Conservation (phyloP, 306 rosid genomes). For the Trichosanthes truncata region DNA sequence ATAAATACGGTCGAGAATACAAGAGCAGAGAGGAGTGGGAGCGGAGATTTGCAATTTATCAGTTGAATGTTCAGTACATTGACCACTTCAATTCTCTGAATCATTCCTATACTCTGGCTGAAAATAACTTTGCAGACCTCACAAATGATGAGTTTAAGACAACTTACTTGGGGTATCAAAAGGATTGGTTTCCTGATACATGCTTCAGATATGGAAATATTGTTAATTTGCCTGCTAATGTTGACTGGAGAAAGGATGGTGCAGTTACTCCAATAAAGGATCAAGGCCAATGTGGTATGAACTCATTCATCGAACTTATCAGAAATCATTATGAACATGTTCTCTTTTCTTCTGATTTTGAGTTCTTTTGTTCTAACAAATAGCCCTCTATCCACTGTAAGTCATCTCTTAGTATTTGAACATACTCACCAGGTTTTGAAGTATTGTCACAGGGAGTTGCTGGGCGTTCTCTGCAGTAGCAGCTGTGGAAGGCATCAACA, state of each 20-base stretch:
- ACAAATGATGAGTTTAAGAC: conserved; percentile 43
- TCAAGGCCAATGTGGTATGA: conserved; percentile 69
- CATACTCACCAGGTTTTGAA: not conserved
- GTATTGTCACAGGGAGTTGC: conserved; percentile 48
- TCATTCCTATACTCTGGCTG: conserved; percentile 42
- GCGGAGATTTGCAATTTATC: conserved; percentile 44
- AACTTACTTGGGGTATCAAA: conserved; percentile 27
- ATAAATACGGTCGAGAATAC: conserved; percentile 22
- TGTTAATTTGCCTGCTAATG: conserved; percentile 19
- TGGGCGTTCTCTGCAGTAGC: conserved; percentile 87
- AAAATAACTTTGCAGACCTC: conserved; percentile 59
- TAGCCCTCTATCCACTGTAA: not conserved
- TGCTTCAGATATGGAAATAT: conserved; percentile 20
- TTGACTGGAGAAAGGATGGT: conserved; percentile 67
- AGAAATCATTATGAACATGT: not conserved
- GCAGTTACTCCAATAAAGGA: conserved; percentile 52
- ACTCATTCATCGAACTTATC: not conserved
- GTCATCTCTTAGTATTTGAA: no score
- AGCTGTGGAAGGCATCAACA: conserved; percentile 66
- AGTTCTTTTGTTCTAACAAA: not conserved
- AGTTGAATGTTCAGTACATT: conserved; percentile 32
- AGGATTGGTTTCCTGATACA: not conserved
- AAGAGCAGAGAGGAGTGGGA: conserved; percentile 35
- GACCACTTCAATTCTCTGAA: conserved; percentile 42
- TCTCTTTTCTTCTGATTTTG: not conserved